Evolutionary conservation across 768 basidiomycete species (phyloP), one percentile per base, ranked within the genome.

Genomic region (Podaxis carcinomalis): DNA sequence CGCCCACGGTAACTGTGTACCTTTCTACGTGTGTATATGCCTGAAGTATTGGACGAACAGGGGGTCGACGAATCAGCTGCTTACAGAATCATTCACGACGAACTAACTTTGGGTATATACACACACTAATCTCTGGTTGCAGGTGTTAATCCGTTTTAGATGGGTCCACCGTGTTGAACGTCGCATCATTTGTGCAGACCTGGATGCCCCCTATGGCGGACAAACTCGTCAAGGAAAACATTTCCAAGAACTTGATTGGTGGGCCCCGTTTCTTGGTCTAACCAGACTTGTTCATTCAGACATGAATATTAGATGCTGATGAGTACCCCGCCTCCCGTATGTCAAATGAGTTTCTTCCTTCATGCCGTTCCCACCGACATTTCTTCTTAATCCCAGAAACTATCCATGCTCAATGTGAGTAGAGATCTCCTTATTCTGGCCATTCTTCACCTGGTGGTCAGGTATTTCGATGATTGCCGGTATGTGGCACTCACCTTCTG

Each of bases 311-410:
- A 76, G 75, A 78, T 63, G 63, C 70, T 21, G 88, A 88, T 69
- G 88, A 89, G 69, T 89, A 90, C 70, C 87, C 87, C 11, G 80
- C 82, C 4, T 83, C 84, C n/a, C 81, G 81, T 81, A 65, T 32
- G 78, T 75, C 36, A 37, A 19, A 44, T 13, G 39, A 25, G 4
- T 25, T n/a, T 53, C 16, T 47, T 44, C 54, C 23, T 42, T 1
- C n/a, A 11, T 36, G 39, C 28, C 28, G 55, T 5, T 23, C 23
- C 14, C 56, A 39, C 59, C 63, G 21, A 28, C 23, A 52, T 16
- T 36, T 52, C 5, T 44, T 6, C 44, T 2, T 52, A 40, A 11
- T 51, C 42, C 23, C 37, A 82, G 80, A 83, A 63, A 68, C 78
- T 11, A 73, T 88, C 39, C 84, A 86, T 66, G 79, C 78, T 9